phyloP scores from a whole-genome alignment of 306 rosid species.

The Morella rubra region DNA sequence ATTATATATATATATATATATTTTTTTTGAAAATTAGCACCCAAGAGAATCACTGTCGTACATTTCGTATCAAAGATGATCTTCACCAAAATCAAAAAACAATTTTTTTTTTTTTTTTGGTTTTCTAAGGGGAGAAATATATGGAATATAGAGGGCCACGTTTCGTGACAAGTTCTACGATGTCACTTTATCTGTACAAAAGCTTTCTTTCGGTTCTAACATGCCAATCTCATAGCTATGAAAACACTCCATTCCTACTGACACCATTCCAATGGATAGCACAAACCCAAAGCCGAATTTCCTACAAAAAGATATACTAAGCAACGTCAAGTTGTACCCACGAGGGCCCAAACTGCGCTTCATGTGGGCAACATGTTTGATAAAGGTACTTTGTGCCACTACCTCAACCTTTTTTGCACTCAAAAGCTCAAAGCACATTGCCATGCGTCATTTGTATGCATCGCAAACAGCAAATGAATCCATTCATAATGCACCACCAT shows the following conservation, averaged over 20 bases:
- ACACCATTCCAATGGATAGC: not conserved
- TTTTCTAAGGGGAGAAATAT: not conserved
- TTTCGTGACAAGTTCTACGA: not conserved
- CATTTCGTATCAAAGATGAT: too few relatives aligned
- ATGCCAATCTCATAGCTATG: not conserved
- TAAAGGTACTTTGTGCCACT: constrained; percentile 44
- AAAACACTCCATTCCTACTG: constrained; percentile 5
- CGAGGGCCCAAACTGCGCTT: constrained; percentile 27
- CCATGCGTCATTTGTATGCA: constrained; percentile 11
- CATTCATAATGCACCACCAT: not conserved
- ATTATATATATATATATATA: too few relatives aligned
- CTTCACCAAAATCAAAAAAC: not conserved
- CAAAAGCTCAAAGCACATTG: constrained; percentile 12
- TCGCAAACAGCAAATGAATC: constrained; percentile 12
- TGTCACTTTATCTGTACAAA: not conserved
- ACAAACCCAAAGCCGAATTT: not conserved
- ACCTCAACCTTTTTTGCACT: constrained; percentile 30
- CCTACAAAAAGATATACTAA: not conserved
- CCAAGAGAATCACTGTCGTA: too few relatives aligned
- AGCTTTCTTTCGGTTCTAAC: constrained; percentile 4
- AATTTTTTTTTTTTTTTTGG: too few relatives aligned
- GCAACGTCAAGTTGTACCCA: not conserved
- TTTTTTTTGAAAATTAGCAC: too few relatives aligned
- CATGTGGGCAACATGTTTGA: constrained; percentile 31
- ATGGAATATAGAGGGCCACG: not conserved